Percentiles rank a stretch among this genome's conserved stretches.
Evolutionary conservation across 108 stramenopile genomes (phyloP).

Genomic region (Schizochytrium sp.): DNA sequence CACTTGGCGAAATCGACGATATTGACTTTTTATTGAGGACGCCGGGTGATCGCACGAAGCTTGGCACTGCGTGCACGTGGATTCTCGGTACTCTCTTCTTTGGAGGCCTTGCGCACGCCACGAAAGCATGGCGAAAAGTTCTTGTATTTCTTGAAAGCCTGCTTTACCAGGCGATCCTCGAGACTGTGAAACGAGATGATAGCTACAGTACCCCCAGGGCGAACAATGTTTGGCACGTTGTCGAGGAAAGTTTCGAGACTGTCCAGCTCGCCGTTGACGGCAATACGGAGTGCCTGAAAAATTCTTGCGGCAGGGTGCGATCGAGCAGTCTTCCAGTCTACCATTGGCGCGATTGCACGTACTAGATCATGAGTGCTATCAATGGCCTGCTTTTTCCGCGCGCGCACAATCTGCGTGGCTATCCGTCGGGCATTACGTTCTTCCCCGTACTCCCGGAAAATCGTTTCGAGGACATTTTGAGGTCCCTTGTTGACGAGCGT

Average conservation of each 20-base stretch:
- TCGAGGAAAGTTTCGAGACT: conserved; percentile 24
- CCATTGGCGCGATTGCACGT: conserved; percentile 61
- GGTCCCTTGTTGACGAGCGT: neutral
- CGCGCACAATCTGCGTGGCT: neutral
- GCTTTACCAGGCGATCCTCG: conserved; percentile 76
- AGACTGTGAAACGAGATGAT: conserved; percentile 84
- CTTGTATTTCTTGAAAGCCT: neutral
- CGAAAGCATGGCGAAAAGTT: neutral
- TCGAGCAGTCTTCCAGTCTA: conserved; percentile 68
- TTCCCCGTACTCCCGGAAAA: neutral
- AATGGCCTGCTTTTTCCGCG: conserved; percentile 7
- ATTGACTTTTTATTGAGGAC: too few relatives aligned
- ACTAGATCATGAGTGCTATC: conserved; percentile 64
- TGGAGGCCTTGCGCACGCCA: neutral
- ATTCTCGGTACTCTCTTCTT: neutral
- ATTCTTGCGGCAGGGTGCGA: conserved; percentile 55
- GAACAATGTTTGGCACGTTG: neutral
- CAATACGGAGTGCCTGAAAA: conserved; percentile 77
- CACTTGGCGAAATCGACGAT: too few relatives aligned
- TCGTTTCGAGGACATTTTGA: neutral
- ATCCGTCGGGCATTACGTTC: neutral
- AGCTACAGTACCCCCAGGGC: conserved; percentile 47
- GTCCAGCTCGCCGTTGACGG: conserved; percentile 70
- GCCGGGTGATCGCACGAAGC: neutral
- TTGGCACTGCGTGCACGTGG: conserved; percentile 25